Conservation (phyloP, 345 rosid species). For the Brassica juncea region DNA sequence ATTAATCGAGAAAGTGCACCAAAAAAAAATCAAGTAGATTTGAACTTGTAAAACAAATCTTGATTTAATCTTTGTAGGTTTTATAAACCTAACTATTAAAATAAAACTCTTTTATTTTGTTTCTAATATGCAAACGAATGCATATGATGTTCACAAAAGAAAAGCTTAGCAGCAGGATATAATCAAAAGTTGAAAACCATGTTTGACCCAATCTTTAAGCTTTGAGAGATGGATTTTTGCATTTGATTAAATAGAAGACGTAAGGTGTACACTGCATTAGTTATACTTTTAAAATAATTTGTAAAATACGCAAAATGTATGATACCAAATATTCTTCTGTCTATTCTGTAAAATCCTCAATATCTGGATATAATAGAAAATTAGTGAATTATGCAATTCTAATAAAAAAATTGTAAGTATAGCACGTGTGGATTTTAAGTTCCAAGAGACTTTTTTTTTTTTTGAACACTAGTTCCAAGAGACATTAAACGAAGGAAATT, state of each 20-base stretch:
- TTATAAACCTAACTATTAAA: neutral
- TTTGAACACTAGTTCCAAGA: conserved; percentile 24
- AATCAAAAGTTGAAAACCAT: conserved; percentile 7
- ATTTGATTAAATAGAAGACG: conserved; percentile 5
- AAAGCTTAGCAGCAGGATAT: neutral
- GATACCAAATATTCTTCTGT: neutral
- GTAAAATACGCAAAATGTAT: neutral
- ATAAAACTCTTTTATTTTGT: neutral
- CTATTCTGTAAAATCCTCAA: conserved; percentile 17
- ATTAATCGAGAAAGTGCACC: neutral
- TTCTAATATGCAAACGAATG: neutral
- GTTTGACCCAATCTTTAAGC: conserved; percentile 22
- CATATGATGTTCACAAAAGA: neutral
- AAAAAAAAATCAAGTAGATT: too few species aligned
- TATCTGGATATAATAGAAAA: conserved; percentile 5
- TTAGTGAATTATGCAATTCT: neutral
- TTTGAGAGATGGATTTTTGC: neutral
- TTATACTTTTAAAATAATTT: neutral
- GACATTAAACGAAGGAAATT: neutral
- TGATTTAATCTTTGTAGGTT: neutral
- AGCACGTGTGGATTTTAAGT: conserved; percentile 30
- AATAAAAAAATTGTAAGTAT: neutral
- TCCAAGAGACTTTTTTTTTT: conserved; percentile 21
- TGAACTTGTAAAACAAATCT: neutral
- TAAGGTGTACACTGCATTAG: conserved; percentile 12